These are phyloP conservation scores for Rhynchosporium graminicola DNA, from an alignment of 2,329 filamentous ascomycete genomes.

Conservation along the genomic window DNA sequence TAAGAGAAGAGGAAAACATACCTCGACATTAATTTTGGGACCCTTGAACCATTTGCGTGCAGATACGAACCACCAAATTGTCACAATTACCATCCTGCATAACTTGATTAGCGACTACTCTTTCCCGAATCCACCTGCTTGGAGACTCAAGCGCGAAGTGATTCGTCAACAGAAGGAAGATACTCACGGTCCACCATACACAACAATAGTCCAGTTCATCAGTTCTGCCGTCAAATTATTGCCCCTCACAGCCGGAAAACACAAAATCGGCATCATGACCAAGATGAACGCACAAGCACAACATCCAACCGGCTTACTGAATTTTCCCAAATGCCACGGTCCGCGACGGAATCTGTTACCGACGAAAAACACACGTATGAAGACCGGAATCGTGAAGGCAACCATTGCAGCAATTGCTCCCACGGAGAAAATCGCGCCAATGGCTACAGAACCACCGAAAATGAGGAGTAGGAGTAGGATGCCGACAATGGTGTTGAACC, in stretches of 20 bases:
- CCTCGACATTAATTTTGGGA: slow-evolving; percentile 62
- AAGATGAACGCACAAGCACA: slow-evolving; percentile 58
- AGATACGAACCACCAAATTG: slow-evolving; percentile 60
- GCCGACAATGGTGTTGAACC: slow-evolving; percentile 61
- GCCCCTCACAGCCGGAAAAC: slow-evolving; percentile 58
- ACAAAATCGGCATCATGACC: slow-evolving; percentile 67
- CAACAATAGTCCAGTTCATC: slow-evolving; percentile 68
- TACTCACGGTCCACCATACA: slow-evolving; percentile 56
- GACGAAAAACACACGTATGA: slow-evolving; percentile 59
- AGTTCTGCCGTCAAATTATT: slow-evolving; percentile 49
- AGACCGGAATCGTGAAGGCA: slow-evolving; percentile 56
- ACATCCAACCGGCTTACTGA: slow-evolving; percentile 56
- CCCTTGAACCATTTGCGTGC: slow-evolving; percentile 68
- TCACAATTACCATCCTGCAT: slow-evolving; percentile 51
- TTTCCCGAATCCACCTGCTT: not conserved
- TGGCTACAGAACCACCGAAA: slow-evolving; percentile 59
- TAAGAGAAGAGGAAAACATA: slow-evolving; percentile 9
- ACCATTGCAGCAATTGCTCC: slow-evolving; percentile 66
- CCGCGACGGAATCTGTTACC: slow-evolving; percentile 62
- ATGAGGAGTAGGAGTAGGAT: slow-evolving; percentile 61
- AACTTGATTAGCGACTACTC: not conserved
- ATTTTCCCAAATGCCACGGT: slow-evolving; percentile 65
- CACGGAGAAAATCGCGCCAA: slow-evolving; percentile 68
- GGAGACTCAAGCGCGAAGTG: slow-evolving; percentile 10
- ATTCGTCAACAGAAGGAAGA: not conserved